Base-by-base conservation (phyloP, 2,329 filamentous ascomycete genomes). In the Basipetospora chlamydospora region DNA sequence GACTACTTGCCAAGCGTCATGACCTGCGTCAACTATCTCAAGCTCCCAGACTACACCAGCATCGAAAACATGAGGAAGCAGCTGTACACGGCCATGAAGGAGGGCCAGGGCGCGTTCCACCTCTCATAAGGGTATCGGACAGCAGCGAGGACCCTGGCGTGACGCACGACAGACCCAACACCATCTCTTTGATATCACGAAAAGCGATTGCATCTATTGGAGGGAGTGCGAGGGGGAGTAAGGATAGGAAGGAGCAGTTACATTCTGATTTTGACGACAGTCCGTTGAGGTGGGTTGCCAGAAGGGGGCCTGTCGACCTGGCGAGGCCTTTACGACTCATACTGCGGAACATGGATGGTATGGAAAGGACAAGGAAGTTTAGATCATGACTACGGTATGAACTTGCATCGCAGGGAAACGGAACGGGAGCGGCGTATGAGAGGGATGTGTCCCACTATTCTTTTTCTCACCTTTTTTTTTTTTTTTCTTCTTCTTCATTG, bases 1-100 rank as follows among this genome's bases (percentile, higher is more conserved):
- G 90, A 98, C 61, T 98, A 96, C 51, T 70, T 98, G n/a, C 90
- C 92, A 10, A 96, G 87, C 54, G 92, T 98, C 55, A 98, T 98
- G 92, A 98, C 92, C 9, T 98, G 92, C 56, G 90, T 94, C 59
- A 98, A 98, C 58, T 98, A 98, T 55, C 74, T 98, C 49, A 98
- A 98, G 61, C 70, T 98, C 51, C 90, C 90, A 15, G 85, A 98
- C 58, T 98, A 98, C 59, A 88, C 77, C 46, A 76, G 64, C 46
- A 62, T 93, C 43, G 73, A 83, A 2, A 68, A 80, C 35, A 75
- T 98, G 59, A 78, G 71, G 50, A 72, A 80, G 53, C 83, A 84
- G 55, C 67, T 98, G 37, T 76, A 73, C 44, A 80, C 79, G 44
- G 92, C 90, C 18, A 93, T 94, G 54, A 82, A 77, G 56, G 92